A percentile compares a stretch with the other conserved stretches of the same genome.
phyloP scores from a whole-genome alignment of 2,329 filamentous ascomycete genomes.

The Aspergillus thermomutatus region DNA sequence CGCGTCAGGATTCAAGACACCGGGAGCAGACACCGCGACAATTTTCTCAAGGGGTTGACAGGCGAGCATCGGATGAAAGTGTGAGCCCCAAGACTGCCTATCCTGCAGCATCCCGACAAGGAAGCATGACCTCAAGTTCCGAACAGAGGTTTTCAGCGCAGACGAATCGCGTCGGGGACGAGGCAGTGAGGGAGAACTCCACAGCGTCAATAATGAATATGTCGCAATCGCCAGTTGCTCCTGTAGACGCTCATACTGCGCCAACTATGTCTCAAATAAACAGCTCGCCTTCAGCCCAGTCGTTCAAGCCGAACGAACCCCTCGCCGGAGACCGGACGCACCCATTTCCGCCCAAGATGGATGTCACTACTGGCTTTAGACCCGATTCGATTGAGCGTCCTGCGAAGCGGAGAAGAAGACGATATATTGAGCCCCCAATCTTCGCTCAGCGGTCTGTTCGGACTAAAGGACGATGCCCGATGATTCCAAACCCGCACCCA shows the following conservation, averaged over 20 bases:
- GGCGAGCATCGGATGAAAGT: slow-evolving; percentile 68
- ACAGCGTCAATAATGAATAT: slow-evolving; percentile 11
- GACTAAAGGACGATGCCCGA: slow-evolving; percentile 39
- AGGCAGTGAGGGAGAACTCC: slow-evolving; percentile 25
- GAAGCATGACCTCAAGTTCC: slow-evolving; percentile 22
- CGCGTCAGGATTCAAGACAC: slow-evolving; percentile 42
- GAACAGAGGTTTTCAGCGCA: slow-evolving; percentile 24
- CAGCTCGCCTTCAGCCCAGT: slow-evolving; percentile 27
- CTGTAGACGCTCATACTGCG: slow-evolving; percentile 12
- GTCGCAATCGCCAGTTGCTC: slow-evolving; percentile 12
- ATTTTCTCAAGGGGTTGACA: slow-evolving; percentile 56
- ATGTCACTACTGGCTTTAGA: slow-evolving; percentile 17
- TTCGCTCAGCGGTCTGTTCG: slow-evolving; percentile 46
- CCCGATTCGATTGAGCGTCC: slow-evolving; percentile 28
- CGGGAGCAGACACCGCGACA: slow-evolving; percentile 26
- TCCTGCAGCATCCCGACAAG: slow-evolving; percentile 26
- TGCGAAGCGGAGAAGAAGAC: slow-evolving; percentile 48
- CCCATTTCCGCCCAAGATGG: slow-evolving; percentile 21
- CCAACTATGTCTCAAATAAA: slow-evolving; percentile 19
- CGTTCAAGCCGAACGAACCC: slow-evolving; percentile 14
- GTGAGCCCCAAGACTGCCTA: slow-evolving; percentile 70
- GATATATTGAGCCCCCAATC: slow-evolving; percentile 53
- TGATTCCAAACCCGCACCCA: slow-evolving; percentile 36
- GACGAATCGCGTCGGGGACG: slow-evolving; percentile 27
- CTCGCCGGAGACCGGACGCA: slow-evolving; percentile 8